Evolutionary conservation across 2,329 filamentous ascomycete genomes (phyloP).

Genomic region (Trichoderma breve): DNA sequence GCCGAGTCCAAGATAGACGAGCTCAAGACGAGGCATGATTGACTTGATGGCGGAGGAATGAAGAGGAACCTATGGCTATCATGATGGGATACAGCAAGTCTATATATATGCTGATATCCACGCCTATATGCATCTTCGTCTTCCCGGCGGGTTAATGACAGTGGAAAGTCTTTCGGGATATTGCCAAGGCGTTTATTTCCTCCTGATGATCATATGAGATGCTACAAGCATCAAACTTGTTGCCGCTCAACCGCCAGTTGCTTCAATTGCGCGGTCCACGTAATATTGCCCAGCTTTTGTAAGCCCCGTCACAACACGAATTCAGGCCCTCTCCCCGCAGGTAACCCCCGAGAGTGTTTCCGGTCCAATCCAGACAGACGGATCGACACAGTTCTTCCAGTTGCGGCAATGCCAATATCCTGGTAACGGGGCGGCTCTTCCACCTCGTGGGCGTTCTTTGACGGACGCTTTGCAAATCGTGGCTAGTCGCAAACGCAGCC

Average conservation of each 20-base stretch:
- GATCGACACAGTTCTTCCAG: background rate
- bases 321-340: background rate
- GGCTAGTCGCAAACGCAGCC: background rate
- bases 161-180: background rate
- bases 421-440: background rate
- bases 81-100: background rate
- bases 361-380: background rate
- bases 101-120: background rate
- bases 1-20: conserved; percentile 8
- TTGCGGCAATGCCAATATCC: background rate
- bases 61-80: background rate
- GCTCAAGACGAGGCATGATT: background rate
- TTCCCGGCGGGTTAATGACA: background rate
- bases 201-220: background rate
- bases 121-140: too few relatives aligned
- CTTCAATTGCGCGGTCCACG: background rate
- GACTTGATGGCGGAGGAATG: background rate
- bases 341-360: conserved; percentile 4
- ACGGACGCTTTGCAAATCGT: background rate
- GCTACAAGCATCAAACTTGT: background rate
- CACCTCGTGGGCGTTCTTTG: background rate
- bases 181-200: background rate
- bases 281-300: background rate
- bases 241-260: background rate
- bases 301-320: background rate